These are phyloP conservation scores for Rhodotorula sp. DNA, from an alignment of 1,284 basidiomycete genomes.

Conservation along the genomic window DNA sequence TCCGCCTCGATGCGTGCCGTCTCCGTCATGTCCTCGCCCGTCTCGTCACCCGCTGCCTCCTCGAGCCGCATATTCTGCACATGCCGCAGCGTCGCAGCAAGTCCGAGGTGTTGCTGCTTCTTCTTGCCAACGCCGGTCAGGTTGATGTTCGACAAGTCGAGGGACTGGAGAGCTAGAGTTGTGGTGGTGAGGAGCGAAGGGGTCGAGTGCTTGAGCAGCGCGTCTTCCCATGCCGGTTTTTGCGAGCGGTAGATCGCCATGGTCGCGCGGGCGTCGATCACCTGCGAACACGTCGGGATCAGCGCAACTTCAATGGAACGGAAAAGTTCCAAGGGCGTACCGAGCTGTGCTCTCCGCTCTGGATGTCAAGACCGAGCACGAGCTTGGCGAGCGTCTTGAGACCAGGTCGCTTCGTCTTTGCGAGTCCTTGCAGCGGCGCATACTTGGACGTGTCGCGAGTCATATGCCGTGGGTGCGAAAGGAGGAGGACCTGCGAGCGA, in stretches of 20 bases:
- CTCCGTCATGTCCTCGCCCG: conserved; percentile 6
- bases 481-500: conserved; percentile 68
- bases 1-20: conserved; percentile 30
- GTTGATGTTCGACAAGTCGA: conserved; percentile 28
- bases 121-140: conserved; percentile 33
- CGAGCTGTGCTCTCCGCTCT: conserved; percentile 81
- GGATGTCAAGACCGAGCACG: conserved; percentile 79
- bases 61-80: conserved; percentile 14
- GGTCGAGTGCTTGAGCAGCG: conserved; percentile 41
- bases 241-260: conserved; percentile 93
- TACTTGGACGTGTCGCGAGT: conserved; percentile 79
- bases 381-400: conserved; percentile 77
- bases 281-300: conserved; percentile 53
- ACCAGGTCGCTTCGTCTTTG: conserved; percentile 63
- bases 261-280: conserved; percentile 88
- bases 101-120: conserved; percentile 24
- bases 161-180: conserved; percentile 14
- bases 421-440: conserved; percentile 55
- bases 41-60: background rate
- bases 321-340: conserved; percentile 52
- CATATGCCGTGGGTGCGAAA: conserved; percentile 78
- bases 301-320: background rate
- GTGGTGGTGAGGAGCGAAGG: conserved; percentile 32
- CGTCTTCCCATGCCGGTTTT: conserved; percentile 76
- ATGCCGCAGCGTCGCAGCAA: conserved; percentile 26